phyloP scores from a whole-genome alignment of 306 rosid species.

The Begonia peltatifolia region DNA sequence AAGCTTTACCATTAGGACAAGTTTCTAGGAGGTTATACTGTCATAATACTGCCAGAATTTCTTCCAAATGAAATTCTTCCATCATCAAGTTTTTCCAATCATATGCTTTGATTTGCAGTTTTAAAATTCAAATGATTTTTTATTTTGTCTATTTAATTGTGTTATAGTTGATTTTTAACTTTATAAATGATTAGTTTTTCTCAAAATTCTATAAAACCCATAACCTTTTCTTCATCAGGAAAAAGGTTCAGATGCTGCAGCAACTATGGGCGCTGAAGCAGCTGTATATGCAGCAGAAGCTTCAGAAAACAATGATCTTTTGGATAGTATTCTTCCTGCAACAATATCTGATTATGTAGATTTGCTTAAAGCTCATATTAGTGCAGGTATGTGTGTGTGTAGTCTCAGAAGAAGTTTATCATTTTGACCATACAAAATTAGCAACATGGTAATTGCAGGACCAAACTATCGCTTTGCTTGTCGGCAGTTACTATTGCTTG shows the following conservation, averaged over 20 bases:
- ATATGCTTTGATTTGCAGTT: too few species aligned
- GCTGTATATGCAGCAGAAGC: slow-evolving; percentile 95
- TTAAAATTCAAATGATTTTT: neutral
- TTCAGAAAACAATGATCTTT: slow-evolving; percentile 70
- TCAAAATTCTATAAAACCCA: slow-evolving; percentile 6
- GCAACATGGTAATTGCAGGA: slow-evolving; percentile 31
- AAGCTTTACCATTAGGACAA: too few species aligned
- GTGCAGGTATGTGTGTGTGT: slow-evolving; percentile 44
- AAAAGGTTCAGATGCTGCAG: slow-evolving; percentile 90
- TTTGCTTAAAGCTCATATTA: slow-evolving; percentile 62
- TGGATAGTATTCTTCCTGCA: slow-evolving; percentile 73
- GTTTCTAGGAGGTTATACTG: too few species aligned
- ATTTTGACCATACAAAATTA: slow-evolving; percentile 6
- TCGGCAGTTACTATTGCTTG: slow-evolving; percentile 83
- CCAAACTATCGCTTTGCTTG: slow-evolving; percentile 57
- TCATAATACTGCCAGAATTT: too few species aligned
- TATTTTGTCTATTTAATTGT: neutral
- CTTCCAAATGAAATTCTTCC: too few species aligned
- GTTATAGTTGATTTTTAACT: neutral
- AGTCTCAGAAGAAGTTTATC: slow-evolving; percentile 9
- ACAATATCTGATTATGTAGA: slow-evolving; percentile 67
- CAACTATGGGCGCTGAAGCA: slow-evolving; percentile 87
- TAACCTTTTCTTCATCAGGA: slow-evolving; percentile 33
- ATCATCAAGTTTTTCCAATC: too few species aligned
- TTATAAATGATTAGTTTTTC: neutral